These are phyloP conservation scores for Ganoderma leucocontextum DNA, from an alignment of 1,284 basidiomycete species.

Conservation along the genomic window DNA sequence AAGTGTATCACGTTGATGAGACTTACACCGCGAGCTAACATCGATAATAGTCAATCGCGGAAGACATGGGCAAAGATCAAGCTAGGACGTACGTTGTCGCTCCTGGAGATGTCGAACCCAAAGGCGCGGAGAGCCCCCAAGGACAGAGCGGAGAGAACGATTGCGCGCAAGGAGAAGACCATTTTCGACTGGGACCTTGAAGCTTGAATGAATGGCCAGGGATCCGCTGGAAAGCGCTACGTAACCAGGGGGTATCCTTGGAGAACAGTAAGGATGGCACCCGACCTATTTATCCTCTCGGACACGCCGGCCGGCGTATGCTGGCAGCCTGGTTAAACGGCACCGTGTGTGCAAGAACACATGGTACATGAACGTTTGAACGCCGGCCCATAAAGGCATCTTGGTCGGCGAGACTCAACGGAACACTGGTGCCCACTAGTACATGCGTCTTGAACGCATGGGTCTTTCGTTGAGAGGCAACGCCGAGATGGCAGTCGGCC, in stretches of 20 bases:
- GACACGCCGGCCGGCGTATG: neutral
- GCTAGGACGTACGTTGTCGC: slow-evolving; percentile 39
- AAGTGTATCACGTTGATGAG: neutral
- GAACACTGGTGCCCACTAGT: neutral
- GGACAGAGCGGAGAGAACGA: slow-evolving; percentile 28
- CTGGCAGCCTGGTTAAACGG: neutral
- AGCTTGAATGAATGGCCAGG: neutral
- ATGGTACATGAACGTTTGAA: neutral
- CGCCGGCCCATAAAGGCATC: neutral
- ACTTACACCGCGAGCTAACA: slow-evolving; percentile 11
- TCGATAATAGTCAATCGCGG: neutral
- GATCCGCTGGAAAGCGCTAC: neutral
- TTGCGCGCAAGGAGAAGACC: slow-evolving; percentile 25
- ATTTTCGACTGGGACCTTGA: slow-evolving; percentile 6
- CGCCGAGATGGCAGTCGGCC: neutral
- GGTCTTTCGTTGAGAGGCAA: neutral
- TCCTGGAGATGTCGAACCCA: slow-evolving; percentile 38
- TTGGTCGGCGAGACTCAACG: neutral
- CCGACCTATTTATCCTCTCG: slow-evolving; percentile 2
- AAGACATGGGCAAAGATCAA: neutral
- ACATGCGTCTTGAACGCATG: neutral
- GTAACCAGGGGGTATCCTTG: neutral
- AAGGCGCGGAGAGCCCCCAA: slow-evolving; percentile 21
- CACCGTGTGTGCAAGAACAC: neutral
- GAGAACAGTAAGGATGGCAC: no score